Conservation (phyloP, 2,329 filamentous ascomycete species). For the Blastomyces emzantsi region DNA sequence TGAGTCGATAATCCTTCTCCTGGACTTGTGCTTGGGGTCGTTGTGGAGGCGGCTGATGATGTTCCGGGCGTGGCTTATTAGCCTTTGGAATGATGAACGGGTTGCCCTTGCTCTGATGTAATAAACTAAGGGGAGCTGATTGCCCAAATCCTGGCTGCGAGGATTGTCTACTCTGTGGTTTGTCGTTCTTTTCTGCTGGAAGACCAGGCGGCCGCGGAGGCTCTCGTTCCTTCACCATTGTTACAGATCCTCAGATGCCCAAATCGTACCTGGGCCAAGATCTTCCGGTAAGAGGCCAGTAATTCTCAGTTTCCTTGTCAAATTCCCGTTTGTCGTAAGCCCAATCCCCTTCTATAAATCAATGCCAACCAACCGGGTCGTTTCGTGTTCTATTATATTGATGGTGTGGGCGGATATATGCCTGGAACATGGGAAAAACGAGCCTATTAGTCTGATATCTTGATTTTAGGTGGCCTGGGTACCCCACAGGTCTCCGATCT, state of each 20-base stretch:
- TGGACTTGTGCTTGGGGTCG: neutral
- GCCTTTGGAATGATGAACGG: conserved; percentile 46
- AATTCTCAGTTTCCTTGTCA: neutral
- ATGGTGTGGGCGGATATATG: neutral
- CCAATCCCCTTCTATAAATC: neutral
- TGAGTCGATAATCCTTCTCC: neutral
- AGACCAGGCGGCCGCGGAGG: neutral
- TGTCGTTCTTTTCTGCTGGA: neutral
- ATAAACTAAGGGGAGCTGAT: conserved; percentile 44
- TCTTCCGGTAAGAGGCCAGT: neutral
- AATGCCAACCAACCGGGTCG: neutral
- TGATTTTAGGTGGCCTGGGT: neutral
- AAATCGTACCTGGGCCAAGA: neutral
- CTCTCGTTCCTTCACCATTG: conserved; percentile 9
- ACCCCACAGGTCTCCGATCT: neutral
- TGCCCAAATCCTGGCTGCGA: conserved; percentile 47
- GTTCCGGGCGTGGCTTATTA: conserved; percentile 42
- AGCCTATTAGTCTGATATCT: neutral
- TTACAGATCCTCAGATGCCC: neutral
- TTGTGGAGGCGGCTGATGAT: conserved; percentile 34
- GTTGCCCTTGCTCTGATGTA: conserved; percentile 21
- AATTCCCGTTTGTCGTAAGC: neutral
- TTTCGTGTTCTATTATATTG: neutral
- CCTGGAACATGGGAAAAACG: neutral
- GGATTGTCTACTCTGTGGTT: neutral